Evolutionary conservation across 306 rosid species (phyloP), one percentile per base, ranked within the genome.

Genomic region (Cucurbita argyrosperma): DNA sequence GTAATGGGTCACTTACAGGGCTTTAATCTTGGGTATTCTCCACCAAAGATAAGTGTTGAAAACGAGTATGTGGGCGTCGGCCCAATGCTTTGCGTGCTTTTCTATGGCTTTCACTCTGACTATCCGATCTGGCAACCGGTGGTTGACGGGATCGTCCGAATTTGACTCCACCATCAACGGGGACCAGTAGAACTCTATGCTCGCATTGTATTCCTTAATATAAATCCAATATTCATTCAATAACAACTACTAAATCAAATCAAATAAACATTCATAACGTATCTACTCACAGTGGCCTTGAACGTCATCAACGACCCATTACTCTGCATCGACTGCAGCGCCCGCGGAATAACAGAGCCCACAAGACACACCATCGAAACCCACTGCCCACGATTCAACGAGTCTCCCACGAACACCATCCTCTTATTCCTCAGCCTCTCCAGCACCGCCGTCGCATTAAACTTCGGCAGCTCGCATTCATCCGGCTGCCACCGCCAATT

Each of bases 371-470:
- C 88, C 96, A 94, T 87, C 9, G 98, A 94, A 78, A 89, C 88
- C 98, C 98, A 94, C 83, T 90, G 96, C 47, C 96, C 96, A 78
- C 96, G 83, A 68, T 93, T 90, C 67, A 93, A 83, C 15, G 98
- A 93, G 80, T 93, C 98, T 37, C 98, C 97, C 23, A 89, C 97
- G 79, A 85, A 93, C 67, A 89, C 79, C 71, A 93, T 87, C 82
- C 97, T 86, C 85, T 87, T 90, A 85, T 90, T 86, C 87, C 94
- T 89, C 71, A 88, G 85, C 78, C 73, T 86, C 84, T 88, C 86
- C 57, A 90, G 90, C 81, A 90, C 59, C 71, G 80, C 82, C 81
- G 96, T 88, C 88, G 88, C 95, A 65, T 90, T 90, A 84, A 94
- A 94, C 96, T 96, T 88, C 21, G 95, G 95, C 8, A 88, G 77